Evolutionary conservation across 257 asterid species (phyloP).

Genomic region (Solanum habrochaites): DNA sequence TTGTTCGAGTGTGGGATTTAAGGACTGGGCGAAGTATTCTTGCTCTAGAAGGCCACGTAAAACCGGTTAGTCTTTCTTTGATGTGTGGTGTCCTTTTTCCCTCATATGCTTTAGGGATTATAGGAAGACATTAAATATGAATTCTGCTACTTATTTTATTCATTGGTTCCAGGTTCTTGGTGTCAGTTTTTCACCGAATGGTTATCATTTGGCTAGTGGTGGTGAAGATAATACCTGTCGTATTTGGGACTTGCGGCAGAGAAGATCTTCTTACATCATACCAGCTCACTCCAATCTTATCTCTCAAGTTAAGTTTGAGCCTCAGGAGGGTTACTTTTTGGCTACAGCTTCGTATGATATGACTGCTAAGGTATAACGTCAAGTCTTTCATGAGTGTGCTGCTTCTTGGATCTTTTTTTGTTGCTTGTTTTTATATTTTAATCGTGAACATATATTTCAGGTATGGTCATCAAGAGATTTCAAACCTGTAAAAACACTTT

Average conservation of each 20-base stretch:
- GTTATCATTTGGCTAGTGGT: constrained; percentile 91
- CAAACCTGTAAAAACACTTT: constrained; percentile 65
- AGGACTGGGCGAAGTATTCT: constrained; percentile 86
- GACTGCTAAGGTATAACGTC: constrained; percentile 63
- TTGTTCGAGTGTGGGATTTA: constrained; percentile 96
- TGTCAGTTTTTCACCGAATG: constrained; percentile 82
- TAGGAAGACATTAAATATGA: background rate
- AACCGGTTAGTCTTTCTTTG: constrained; percentile 47
- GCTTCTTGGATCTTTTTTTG: background rate
- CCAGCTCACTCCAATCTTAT: constrained; percentile 92
- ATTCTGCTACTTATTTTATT: background rate
- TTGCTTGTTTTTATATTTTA: background rate
- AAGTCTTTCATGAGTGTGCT: background rate
- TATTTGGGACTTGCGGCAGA: constrained; percentile 89
- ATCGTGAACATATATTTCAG: constrained; percentile 18
- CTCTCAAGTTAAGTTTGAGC: constrained; percentile 92
- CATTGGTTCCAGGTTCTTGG: constrained; percentile 52
- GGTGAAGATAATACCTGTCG: constrained; percentile 98
- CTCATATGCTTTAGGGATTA: background rate
- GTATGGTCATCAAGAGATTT: constrained; percentile 93
- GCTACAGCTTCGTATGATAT: constrained; percentile 84
- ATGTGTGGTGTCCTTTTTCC: background rate
- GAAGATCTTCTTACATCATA: constrained; percentile 55
- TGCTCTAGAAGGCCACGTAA: constrained; percentile 89
- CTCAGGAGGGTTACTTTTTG: constrained; percentile 84